Evolutionary conservation across 192 early-diverging fungal species (phyloP).

Genomic region (Podila clonocystis): DNA sequence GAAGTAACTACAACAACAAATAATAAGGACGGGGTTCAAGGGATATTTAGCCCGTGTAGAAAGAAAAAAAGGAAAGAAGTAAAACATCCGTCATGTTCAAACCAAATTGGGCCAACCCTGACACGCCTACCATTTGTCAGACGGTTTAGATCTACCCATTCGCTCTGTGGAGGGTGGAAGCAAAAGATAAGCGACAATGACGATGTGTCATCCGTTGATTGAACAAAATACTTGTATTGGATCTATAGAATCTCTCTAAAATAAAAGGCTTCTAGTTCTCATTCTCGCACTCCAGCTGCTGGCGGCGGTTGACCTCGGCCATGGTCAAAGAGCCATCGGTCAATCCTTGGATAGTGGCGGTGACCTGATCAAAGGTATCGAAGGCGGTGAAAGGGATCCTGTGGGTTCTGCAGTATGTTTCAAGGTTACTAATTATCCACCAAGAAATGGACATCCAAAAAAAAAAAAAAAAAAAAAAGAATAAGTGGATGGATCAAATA

Average conservation of each 20-base stretch:
- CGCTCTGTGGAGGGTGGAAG: no score
- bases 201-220: no score
- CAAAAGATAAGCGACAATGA: no score
- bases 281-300: conserved; percentile 23
- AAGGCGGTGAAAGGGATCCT: conserved; percentile 64
- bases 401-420: conserved; percentile 70
- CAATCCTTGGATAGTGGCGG: conserved; percentile 19
- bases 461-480: background rate
- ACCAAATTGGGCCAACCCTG: no score
- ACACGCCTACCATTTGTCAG: no score
- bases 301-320: conserved; percentile 24
- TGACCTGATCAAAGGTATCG: conserved; percentile 64
- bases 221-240: no score
- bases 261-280: background rate
- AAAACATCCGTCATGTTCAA: no score
- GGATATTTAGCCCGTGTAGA: no score
- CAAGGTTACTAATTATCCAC: conserved; percentile 61
- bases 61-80: no score
- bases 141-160: no score
- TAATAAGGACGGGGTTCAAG: no score
- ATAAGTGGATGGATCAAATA: background rate
- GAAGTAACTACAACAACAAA: no score
- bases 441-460: background rate
- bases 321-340: conserved; percentile 21
- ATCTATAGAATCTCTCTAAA: background rate